Base-by-base conservation (phyloP, 2,329 filamentous ascomycete species). In the Neopestalotiopsis sp. region DNA sequence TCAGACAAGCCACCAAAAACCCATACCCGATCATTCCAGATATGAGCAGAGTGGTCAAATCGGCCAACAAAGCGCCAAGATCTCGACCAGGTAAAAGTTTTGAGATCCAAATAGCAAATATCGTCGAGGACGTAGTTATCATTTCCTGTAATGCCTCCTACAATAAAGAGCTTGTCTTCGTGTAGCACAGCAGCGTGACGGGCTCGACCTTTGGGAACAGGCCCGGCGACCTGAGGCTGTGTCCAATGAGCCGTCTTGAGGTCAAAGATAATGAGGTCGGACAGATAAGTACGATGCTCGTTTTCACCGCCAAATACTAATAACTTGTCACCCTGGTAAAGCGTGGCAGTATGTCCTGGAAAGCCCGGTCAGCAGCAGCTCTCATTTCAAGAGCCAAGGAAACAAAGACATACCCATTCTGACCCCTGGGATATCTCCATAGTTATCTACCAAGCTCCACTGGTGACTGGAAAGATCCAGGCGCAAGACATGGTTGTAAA, bases 291-390 rank as follows among this genome's bases (percentile, higher is more conserved):
- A 73, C 95, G 90, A 78, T 98, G 96, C 79, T 99, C 96, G 81
- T 99, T 99, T 83, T 99, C 96, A 72, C 96, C 96, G 68, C 96
- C 96, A 78, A 98, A 99, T 1, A 99, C 94, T 2, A 99, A 87
- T n/a, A 99, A 86, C 81, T 98, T 98, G 80, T 95, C 92, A 70
- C 94, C 94, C 81, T 97, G 90, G 84, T 97, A 98, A 0, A 99
- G 86, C 42, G 94, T 97, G 34, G 96, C 95, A 59, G 96, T 98
- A 78, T 99, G 96, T 40, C 95, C 94, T 97, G 75, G 63, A 73
- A 49, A 6, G 67, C 49, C 17, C 34, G 30, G 61, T 60, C 17
- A 69, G 40, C 32, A 49, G 52, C n/a, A 69, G 7, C 17, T 17
- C 57, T 28, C 30, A 24, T 5, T n/a, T 17, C n/a, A 13, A 14